Percentiles rank a stretch among this genome's conserved stretches.
phyloP scores from a whole-genome alignment of 108 stramenopile species.

The Skeletonema potamos region DNA sequence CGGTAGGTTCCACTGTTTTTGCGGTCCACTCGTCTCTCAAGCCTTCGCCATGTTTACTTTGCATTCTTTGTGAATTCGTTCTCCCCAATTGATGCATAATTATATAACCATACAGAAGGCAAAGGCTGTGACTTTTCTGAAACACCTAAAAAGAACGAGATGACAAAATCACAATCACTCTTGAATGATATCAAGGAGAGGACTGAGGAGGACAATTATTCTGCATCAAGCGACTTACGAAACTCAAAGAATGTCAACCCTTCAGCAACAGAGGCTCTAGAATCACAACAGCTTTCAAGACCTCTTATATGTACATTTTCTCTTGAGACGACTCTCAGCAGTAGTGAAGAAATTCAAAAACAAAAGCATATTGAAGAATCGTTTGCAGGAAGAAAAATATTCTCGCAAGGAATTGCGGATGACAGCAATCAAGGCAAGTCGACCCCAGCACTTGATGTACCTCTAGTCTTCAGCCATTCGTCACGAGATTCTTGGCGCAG shows the following conservation, averaged over 20 bases:
- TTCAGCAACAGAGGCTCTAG: neutral
- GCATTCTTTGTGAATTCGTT: too few species aligned
- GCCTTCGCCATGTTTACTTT: too few species aligned
- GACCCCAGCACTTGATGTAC: too few species aligned
- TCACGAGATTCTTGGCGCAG: neutral
- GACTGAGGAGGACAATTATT: neutral
- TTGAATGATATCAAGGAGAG: neutral
- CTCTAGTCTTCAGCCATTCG: too few species aligned
- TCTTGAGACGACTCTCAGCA: neutral
- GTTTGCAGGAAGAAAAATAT: neutral
- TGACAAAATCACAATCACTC: neutral
- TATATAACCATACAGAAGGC: too few species aligned
- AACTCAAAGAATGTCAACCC: neutral
- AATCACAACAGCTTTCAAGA: neutral
- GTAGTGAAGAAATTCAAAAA: neutral
- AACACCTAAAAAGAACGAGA: neutral
- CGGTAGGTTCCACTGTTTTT: too few species aligned
- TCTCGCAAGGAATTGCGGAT: neutral
- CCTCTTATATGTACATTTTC: neutral
- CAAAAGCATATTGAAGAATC: neutral
- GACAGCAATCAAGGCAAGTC: neutral
- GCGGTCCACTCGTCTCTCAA: too few species aligned
- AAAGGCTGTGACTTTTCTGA: neutral
- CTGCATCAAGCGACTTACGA: neutral
- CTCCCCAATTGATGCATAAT: too few species aligned